Evolutionary conservation across 257 asterid genomes (phyloP), one percentile per base, ranked within the genome.

Genomic region (Gynochthodes officinalis): DNA sequence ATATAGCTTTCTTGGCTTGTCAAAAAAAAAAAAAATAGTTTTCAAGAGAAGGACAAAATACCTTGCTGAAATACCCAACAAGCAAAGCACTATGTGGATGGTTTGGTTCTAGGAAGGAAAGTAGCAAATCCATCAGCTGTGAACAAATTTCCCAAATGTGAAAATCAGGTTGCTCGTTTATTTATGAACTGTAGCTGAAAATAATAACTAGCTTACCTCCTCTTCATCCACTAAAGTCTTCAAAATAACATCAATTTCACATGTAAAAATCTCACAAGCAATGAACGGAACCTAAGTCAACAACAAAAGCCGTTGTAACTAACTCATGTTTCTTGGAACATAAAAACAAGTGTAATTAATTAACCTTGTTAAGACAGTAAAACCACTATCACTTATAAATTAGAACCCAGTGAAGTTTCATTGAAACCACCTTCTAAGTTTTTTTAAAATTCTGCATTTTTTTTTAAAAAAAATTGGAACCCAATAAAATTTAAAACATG

Each of bases 1-100:
- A 37, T 21, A n/a, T n/a, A n/a, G n/a, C n/a, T n/a, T n/a, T n/a
- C n/a, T n/a, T n/a, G n/a, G n/a, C n/a, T n/a, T n/a, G n/a, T n/a
- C n/a, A n/a, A n/a, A n/a, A n/a, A n/a, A n/a, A n/a, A n/a, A n/a
- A n/a, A n/a, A n/a, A n/a, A 21, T 18, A 50, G 74, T 62, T 30
- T 74, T 58, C 11, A 61, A 77, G 49, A 25, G 49, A 74, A 74
- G 76, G 54, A 54, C 54, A 64, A 63, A 85, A 48, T 77, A 92
- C 99, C 96, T 95, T 95, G 84, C 98, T 90, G 80, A 95, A 95
- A 80, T 95, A 95, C 79, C 98, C 99, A 69, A 98, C 97, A 84
- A 95, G 73, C 75, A 90, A 69, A 43, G 98, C 96, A 76, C 97
- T 86, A 75, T 95, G 99, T 65, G 86, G 86, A 54, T 87, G 96